Percentiles rank a stretch among this genome's conserved stretches.
These are phyloP conservation scores for Meyerozyma athensensis DNA, from an alignment of 1,139 yeast species.

Conservation along the genomic window DNA sequence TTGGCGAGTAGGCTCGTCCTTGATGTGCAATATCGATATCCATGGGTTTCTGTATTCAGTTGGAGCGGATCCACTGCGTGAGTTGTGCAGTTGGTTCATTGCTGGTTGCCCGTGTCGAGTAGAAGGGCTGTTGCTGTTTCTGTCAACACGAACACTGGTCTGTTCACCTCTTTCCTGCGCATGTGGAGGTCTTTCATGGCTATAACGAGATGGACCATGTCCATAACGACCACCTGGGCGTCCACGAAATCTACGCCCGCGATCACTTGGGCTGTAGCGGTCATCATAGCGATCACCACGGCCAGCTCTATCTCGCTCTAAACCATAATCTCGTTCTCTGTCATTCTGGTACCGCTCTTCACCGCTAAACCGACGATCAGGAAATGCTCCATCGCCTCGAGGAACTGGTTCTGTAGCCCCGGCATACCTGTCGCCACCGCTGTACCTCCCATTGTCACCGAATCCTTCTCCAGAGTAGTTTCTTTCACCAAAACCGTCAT, in stretches of 20 bases:
- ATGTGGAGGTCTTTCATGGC: background rate
- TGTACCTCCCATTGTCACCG: background rate
- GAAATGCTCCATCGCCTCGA: background rate
- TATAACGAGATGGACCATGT: background rate
- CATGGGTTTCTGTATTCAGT: constrained; percentile 18
- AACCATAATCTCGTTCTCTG: background rate
- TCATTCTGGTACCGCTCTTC: background rate
- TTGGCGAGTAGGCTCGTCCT: constrained; percentile 18
- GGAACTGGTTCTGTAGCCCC: background rate
- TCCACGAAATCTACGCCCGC: constrained; percentile 1
- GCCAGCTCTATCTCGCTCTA: background rate
- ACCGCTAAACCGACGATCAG: background rate
- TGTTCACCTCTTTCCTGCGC: too few relatives aligned
- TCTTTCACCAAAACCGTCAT: background rate
- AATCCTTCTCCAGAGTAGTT: background rate
- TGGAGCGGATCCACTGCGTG: background rate
- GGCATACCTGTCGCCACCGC: background rate
- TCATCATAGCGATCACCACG: background rate
- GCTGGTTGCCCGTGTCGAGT: background rate
- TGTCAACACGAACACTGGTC: background rate
- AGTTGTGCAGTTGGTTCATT: too few relatives aligned
- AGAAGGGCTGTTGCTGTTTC: background rate
- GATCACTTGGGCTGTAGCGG: background rate
- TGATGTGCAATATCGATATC: constrained; percentile 22
- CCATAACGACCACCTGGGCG: constrained; percentile 3